phyloP scores from a whole-genome alignment of 495 filamentous ascomycete species.

The Hypomontagnella submonticulosa region DNA sequence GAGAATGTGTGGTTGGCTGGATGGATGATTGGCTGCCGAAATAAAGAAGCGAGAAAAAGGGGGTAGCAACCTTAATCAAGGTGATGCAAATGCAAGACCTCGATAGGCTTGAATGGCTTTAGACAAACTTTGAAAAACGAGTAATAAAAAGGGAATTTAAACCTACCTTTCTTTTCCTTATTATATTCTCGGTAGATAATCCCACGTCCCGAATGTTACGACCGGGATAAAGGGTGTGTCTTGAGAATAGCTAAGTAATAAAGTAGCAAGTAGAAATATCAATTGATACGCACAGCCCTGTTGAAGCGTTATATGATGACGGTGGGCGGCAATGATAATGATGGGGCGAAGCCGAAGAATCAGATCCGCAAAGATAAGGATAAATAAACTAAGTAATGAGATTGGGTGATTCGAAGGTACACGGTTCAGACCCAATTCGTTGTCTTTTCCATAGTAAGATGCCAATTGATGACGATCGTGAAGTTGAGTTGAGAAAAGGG shows the following conservation, averaged over 20 bases:
- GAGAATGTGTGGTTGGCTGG: constrained; percentile 20
- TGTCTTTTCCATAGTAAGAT: constrained; percentile 31
- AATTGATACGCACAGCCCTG: constrained; percentile 36
- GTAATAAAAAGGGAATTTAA: constrained; percentile 8
- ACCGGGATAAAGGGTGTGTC: constrained; percentile 10
- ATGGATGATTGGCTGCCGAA: constrained; percentile 25
- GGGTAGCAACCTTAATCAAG: constrained; percentile 41
- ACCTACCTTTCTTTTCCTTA: constrained; percentile 17
- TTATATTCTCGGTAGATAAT: constrained; percentile 31
- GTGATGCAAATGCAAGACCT: constrained; percentile 34
- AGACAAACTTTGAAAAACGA: constrained; percentile 18
- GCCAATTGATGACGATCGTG: constrained; percentile 40
- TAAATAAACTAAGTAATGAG: constrained; percentile 4
- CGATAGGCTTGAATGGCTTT: constrained; percentile 25
- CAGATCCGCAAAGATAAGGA: constrained; percentile 31
- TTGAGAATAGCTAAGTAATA: constrained; percentile 2
- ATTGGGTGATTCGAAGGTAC: constrained; percentile 10
- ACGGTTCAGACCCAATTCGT: constrained; percentile 28
- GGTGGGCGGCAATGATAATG: constrained; percentile 16
- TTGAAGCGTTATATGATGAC: constrained; percentile 39
- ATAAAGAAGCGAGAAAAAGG: constrained; percentile 21
- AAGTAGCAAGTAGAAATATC: constrained; percentile 12
- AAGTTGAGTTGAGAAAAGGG: constrained; percentile 27
- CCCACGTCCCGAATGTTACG: constrained; percentile 4
- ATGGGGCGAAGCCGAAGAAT: constrained; percentile 25